Conservation (phyloP, 164 flowering plant genomes). For the Hamamelis virginiana region DNA sequence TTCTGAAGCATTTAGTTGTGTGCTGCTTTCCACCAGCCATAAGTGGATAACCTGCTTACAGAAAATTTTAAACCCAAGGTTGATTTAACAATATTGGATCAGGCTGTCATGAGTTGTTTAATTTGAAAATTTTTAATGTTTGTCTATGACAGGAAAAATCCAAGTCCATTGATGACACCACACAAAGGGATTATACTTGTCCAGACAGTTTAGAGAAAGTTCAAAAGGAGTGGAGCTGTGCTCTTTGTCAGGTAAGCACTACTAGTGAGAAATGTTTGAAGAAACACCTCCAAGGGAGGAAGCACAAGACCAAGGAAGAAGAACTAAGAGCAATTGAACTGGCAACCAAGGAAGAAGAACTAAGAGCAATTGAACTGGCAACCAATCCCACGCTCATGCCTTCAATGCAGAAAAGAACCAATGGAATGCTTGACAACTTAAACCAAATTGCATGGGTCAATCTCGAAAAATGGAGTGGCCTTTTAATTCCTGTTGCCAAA, state of each 20-base stretch:
- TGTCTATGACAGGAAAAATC: conserved; percentile 5
- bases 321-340: conserved; percentile 4
- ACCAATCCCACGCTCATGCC: not conserved
- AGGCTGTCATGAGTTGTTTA: not conserved
- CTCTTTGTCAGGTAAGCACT: conserved; percentile 32
- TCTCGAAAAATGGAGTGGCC: conserved; percentile 7
- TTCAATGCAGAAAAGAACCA: not conserved
- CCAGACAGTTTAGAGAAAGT: conserved; percentile 11
- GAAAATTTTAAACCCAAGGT: not conserved
- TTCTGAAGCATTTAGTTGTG: not conserved
- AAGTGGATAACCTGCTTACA: not conserved
- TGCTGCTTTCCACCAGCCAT: not conserved
- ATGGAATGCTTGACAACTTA: conserved; percentile 1
- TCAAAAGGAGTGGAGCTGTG: conserved; percentile 39
- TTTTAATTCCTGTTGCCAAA: conserved; percentile 14
- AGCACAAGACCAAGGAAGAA: conserved; percentile 28
- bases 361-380: not conserved
- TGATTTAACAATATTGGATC: too few species aligned
- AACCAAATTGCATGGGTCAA: conserved; percentile 4
- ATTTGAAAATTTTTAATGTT: not conserved
- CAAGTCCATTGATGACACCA: not conserved
- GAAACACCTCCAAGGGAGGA: conserved; percentile 33
- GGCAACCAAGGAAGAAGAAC: conserved; percentile 16
- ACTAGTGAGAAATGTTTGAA: conserved; percentile 25
- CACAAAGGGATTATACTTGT: not conserved